These are phyloP conservation scores for Monilinia fructigena DNA, from an alignment of 2,329 filamentous ascomycete species.

Conservation along the genomic window DNA sequence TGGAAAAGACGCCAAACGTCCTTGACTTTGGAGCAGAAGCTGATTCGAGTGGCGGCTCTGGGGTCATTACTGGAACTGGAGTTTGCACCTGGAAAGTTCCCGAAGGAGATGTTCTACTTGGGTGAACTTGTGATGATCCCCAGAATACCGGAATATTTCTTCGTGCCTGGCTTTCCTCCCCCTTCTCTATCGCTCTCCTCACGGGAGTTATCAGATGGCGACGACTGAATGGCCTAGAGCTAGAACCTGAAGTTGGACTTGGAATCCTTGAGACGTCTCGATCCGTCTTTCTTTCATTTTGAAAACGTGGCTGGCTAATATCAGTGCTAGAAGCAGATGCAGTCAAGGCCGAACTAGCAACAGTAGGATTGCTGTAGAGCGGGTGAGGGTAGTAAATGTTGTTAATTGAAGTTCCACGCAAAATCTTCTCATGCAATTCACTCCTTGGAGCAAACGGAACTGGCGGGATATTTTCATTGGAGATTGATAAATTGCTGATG, in stretches of 20 bases:
- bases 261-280: conserved; percentile 22
- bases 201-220: conserved; percentile 28
- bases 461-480: conserved; percentile 11
- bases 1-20: conserved; percentile 48
- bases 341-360: conserved; percentile 29
- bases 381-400: conserved; percentile 19
- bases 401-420: conserved; percentile 10
- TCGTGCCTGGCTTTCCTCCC: conserved; percentile 27
- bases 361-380: conserved; percentile 30
- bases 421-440: conserved; percentile 13
- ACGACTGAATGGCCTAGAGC: conserved; percentile 10
- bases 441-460: conserved; percentile 18
- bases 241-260: conserved; percentile 11
- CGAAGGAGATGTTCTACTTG: conserved; percentile 24
- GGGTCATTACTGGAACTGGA: conserved; percentile 25
- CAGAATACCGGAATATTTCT: neutral
- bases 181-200: conserved; percentile 22
- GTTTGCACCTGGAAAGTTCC: conserved; percentile 12
- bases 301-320: conserved; percentile 23
- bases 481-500: conserved; percentile 1
- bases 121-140: conserved; percentile 20
- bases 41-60: conserved; percentile 23
- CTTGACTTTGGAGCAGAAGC: conserved; percentile 44
- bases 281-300: neutral
- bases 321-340: conserved; percentile 30